A percentile compares a stretch with the other conserved stretches of the same genome.
Evolutionary conservation across 805 yeast species (phyloP).

Genomic region (Candida insectorum): DNA sequence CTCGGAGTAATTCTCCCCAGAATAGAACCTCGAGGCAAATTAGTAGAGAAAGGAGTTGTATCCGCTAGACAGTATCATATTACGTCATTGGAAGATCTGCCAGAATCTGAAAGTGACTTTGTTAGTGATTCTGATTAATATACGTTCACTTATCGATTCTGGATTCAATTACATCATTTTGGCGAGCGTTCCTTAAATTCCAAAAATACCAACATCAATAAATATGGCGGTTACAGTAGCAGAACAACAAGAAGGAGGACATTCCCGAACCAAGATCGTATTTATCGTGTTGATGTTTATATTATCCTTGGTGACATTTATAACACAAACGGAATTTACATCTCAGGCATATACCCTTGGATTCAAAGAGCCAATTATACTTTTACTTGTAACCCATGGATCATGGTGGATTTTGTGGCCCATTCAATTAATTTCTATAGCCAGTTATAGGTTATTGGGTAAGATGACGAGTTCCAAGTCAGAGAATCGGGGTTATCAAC

Average conservation of each 20-base stretch:
- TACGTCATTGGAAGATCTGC: conserved; percentile 5
- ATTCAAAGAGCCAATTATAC: conserved; percentile 67
- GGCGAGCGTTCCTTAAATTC: not conserved
- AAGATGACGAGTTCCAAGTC: conserved; percentile 1
- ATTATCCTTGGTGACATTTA: conserved; percentile 52
- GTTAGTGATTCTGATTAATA: conserved; percentile 39
- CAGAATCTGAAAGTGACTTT: conserved; percentile 15
- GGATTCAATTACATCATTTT: too few species aligned
- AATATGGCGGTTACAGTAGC: conserved; percentile 6
- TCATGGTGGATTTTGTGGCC: conserved; percentile 78
- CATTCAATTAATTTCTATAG: conserved; percentile 49
- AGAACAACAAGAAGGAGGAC: conserved; percentile 6
- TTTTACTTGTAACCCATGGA: conserved; percentile 70
- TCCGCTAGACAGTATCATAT: conserved; percentile 37
- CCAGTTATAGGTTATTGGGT: conserved; percentile 2
- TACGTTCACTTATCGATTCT: too few species aligned
- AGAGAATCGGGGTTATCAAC: conserved; percentile 8
- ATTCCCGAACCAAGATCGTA: conserved; percentile 34
- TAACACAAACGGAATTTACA: conserved; percentile 77
- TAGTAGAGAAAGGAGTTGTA: conserved; percentile 42
- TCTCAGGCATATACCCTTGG: conserved; percentile 58
- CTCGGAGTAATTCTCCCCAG: conserved; percentile 75
- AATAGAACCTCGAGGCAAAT: conserved; percentile 37
- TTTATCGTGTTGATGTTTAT: conserved; percentile 31
- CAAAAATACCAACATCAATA: not conserved